A percentile compares a stretch with the other conserved stretches of the same genome.
These are phyloP conservation scores for Xylaria intraflava DNA, from an alignment of 495 filamentous ascomycete species.

Conservation along the genomic window DNA sequence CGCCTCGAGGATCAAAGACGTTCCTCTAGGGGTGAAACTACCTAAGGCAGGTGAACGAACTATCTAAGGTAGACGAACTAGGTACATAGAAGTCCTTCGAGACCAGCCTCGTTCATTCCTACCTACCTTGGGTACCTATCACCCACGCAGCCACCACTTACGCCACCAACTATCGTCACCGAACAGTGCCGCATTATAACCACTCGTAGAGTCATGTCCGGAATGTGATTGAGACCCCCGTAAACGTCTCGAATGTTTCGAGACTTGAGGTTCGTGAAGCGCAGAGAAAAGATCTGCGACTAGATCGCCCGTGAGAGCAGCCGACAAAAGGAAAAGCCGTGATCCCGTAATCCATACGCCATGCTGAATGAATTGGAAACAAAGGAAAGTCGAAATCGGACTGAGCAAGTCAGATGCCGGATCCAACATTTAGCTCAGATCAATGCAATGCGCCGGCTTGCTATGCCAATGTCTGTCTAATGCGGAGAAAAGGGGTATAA, in stretches of 20 bases:
- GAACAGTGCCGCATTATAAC: too few species aligned
- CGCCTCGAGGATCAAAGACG: neutral
- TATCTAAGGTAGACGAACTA: too few species aligned
- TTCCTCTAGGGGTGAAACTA: conserved; percentile 5
- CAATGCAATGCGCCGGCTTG: conserved; percentile 23
- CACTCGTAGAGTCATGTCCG: too few species aligned
- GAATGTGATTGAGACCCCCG: too few species aligned
- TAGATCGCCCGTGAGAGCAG: neutral
- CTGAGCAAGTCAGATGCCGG: conserved; percentile 21
- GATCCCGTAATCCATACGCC: conserved; percentile 17
- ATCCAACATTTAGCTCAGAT: conserved; percentile 21
- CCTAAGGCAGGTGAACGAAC: too few species aligned
- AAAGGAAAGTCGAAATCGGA: conserved; percentile 9
- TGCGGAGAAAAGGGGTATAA: conserved; percentile 20
- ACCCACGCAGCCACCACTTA: neutral
- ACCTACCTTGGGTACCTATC: too few species aligned
- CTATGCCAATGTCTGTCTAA: conserved; percentile 28
- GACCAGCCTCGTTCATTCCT: neutral
- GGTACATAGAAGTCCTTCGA: neutral
- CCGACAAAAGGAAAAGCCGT: neutral
- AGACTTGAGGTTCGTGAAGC: neutral
- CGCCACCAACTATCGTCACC: neutral
- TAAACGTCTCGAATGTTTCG: too few species aligned
- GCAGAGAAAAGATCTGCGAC: conserved; percentile 3
- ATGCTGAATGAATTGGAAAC: conserved; percentile 17